Conservation (phyloP, 768 basidiomycete genomes). For the Boletus sp. region DNA sequence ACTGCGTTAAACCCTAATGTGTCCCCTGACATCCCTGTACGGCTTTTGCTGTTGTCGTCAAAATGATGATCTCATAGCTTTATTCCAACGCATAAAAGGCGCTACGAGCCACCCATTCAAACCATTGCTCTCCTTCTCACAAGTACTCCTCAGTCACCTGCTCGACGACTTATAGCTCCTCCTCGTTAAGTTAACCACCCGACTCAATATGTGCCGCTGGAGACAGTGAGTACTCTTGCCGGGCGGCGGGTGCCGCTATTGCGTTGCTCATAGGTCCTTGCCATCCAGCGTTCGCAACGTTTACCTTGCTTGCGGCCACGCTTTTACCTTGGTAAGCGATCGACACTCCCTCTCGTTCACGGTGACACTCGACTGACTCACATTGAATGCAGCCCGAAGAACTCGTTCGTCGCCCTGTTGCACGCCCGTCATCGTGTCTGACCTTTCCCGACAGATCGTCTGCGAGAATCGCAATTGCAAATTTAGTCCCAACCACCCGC, state of each 20-base stretch:
- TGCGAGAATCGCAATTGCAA: slow-evolving; percentile 49
- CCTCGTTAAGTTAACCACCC: neutral
- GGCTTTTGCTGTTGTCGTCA: slow-evolving; percentile 16
- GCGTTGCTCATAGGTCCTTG: neutral
- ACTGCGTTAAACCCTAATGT: slow-evolving; percentile 24
- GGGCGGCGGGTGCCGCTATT: neutral
- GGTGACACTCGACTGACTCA: slow-evolving; percentile 6
- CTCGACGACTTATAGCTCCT: slow-evolving; percentile 1
- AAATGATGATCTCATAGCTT: slow-evolving; percentile 27
- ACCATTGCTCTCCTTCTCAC: slow-evolving; percentile 5
- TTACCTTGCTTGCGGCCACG: slow-evolving; percentile 50
- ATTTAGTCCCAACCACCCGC: slow-evolving; percentile 54
- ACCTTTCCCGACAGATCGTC: slow-evolving; percentile 37
- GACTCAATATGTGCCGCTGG: slow-evolving; percentile 47
- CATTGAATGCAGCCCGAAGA: slow-evolving; percentile 39
- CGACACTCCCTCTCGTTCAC: neutral
- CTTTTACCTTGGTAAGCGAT: slow-evolving; percentile 40
- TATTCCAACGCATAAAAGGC: slow-evolving; percentile 28
- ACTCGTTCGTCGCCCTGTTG: slow-evolving; percentile 25
- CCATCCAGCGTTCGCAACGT: slow-evolving; percentile 43
- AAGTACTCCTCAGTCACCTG: slow-evolving; percentile 3
- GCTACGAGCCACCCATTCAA: slow-evolving; percentile 7
- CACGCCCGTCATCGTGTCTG: slow-evolving; percentile 2
- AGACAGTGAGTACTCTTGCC: slow-evolving; percentile 45
- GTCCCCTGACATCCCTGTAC: slow-evolving; percentile 21